A percentile compares a stretch with the other conserved stretches of the same genome.
Conservation (phyloP, 345 rosid genomes). For the Populus euphratica region DNA sequence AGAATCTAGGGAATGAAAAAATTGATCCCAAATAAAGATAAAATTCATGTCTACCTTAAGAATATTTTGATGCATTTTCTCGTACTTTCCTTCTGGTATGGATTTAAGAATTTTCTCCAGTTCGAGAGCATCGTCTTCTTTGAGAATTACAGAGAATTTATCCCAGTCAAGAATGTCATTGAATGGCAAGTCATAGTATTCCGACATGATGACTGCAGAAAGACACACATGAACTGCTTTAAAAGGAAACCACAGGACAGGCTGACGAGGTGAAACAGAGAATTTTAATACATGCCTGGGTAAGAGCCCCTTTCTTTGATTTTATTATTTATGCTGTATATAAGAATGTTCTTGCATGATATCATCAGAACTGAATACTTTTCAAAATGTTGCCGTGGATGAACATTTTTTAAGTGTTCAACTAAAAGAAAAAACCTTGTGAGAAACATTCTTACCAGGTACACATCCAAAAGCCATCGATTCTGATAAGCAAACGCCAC, state of each 20-base stretch:
- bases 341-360: not conserved
- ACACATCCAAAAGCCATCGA: constrained; percentile 95
- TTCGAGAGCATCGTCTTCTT: constrained; percentile 62
- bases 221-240: not conserved
- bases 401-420: too few relatives aligned
- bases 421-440: not conserved
- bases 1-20: not conserved
- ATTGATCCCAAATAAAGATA: not conserved
- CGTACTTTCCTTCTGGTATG: constrained; percentile 80
- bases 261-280: too few relatives aligned
- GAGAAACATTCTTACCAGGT: constrained; percentile 56
- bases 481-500: constrained; percentile 93
- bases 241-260: too few relatives aligned
- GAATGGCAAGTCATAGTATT: constrained; percentile 89
- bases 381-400: too few relatives aligned
- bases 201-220: constrained; percentile 71
- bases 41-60: not conserved
- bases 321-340: not conserved
- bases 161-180: constrained; percentile 79
- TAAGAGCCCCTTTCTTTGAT: not conserved
- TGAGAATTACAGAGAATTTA: constrained; percentile 70
- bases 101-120: constrained; percentile 75
- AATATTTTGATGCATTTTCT: constrained; percentile 43
- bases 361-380: not conserved
- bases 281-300: not conserved